Evolutionary conservation across 441 rosid genomes (phyloP).

Genomic region (Mallotus repandus): DNA sequence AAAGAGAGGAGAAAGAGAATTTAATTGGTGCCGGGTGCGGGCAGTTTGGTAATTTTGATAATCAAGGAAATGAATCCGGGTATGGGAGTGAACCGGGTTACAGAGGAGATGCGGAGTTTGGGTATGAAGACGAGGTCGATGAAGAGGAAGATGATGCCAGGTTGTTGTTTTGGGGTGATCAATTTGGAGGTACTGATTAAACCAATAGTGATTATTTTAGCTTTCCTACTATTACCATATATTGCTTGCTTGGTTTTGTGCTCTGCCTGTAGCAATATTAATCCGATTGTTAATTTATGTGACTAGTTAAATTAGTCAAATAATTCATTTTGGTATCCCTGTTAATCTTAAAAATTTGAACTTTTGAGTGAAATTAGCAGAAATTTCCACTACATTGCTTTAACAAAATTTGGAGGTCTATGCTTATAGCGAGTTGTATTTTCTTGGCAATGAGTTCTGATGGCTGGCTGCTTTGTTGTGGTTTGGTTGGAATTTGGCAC

Average conservation of each 20-base stretch:
- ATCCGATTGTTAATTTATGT: too few relatives aligned
- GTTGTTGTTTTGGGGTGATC: conserved; percentile 76
- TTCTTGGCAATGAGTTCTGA: too few relatives aligned
- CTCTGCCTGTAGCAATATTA: not conserved
- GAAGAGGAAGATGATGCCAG: conserved; percentile 92
- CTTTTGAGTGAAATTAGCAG: too few relatives aligned
- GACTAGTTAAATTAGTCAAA: too few relatives aligned
- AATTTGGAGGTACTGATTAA: conserved; percentile 45
- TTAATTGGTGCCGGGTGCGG: conserved; percentile 36
- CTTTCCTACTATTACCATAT: not conserved
- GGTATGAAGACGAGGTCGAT: conserved; percentile 89
- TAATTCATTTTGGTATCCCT: too few relatives aligned
- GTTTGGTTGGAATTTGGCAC: too few relatives aligned
- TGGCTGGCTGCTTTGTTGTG: too few relatives aligned
- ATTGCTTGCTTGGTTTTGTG: not conserved
- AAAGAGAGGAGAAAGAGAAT: conserved; percentile 55
- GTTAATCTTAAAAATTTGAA: too few relatives aligned
- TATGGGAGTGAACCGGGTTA: conserved; percentile 98
- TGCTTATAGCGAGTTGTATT: too few relatives aligned
- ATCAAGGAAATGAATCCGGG: conserved; percentile 79
- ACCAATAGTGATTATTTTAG: conserved; percentile 5
- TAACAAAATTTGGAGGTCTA: too few relatives aligned
- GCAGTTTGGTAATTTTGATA: conserved; percentile 55
- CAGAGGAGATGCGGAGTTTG: conserved; percentile 96
- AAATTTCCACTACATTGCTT: too few relatives aligned